A percentile compares a stretch with the other conserved stretches of the same genome.
phyloP scores from a whole-genome alignment of 805 yeast species.

The Candida pini region DNA sequence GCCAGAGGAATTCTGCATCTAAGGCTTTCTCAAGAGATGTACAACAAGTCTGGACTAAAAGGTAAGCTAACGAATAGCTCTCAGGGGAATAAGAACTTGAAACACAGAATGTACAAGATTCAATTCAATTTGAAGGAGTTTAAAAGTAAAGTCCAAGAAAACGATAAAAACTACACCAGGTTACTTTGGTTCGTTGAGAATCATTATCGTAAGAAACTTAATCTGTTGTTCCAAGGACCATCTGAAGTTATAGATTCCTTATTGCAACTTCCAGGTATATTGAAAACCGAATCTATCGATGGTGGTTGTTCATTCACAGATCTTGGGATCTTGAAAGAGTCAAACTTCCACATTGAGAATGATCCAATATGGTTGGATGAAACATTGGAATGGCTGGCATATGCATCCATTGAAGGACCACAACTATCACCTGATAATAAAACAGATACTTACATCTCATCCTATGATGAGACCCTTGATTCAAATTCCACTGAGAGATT shows the following conservation, averaged over 20 bases:
- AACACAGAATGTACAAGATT: slow-evolving; percentile 18
- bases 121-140: slow-evolving; percentile 15
- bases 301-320: too few species aligned
- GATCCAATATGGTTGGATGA: slow-evolving; percentile 19
- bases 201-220: neutral
- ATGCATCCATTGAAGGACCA: slow-evolving; percentile 20
- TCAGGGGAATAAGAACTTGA: slow-evolving; percentile 17
- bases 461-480: slow-evolving; percentile 14
- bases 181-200: slow-evolving; percentile 29
- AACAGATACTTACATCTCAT: slow-evolving; percentile 22
- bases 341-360: slow-evolving; percentile 11
- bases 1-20: slow-evolving; percentile 22
- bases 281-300: too few species aligned
- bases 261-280: too few species aligned
- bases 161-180: slow-evolving; percentile 19
- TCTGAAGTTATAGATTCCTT: too few species aligned
- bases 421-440: slow-evolving; percentile 18
- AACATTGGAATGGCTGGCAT: slow-evolving; percentile 28
- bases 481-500: slow-evolving; percentile 5
- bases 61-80: slow-evolving; percentile 25
- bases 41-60: slow-evolving; percentile 28
- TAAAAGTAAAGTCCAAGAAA: slow-evolving; percentile 2
- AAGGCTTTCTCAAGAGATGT: slow-evolving; percentile 26
- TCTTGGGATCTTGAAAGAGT: slow-evolving; percentile 12
- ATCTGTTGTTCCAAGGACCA: too few species aligned